Evolutionary conservation across 306 rosid species (phyloP), one percentile per base, ranked within the genome.

Genomic region (Arachis stenosperma): DNA sequence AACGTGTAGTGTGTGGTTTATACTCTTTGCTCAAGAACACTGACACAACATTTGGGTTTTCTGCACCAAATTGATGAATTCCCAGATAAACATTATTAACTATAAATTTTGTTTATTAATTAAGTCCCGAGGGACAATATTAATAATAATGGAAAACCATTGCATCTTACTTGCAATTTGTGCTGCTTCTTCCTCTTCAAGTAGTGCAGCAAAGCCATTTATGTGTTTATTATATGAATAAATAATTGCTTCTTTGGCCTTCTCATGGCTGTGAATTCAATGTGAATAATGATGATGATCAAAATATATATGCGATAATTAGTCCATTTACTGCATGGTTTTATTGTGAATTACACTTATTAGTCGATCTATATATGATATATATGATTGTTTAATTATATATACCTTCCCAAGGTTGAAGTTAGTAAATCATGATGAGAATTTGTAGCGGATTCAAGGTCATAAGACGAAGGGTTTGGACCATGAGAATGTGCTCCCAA

Each of bases 1-100:
- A 88, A 43, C 76, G 89, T 15, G 98, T 93, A 0, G 86, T 83
- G 55, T 86, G 96, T 67, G 87, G 54, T 52, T 81, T 74, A 56
- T 85, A 78, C 75, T 74, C 83, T 69, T 81, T 75, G 83, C 87
- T 87, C 70, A 72, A 70, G 71, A 90, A 90, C 39, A 93, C 87
- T 1, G 97, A 90, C 1, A 89, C 82, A 2, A 93, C 96, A 4
- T 67, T 75, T 17, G 29, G 50, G 0, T 75, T 79, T 10, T 75
- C 86, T 79, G 78, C 76, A 75, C 44, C 22, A 50, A 22, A 22
- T 22, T 33, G 4, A 33, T 33, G 4, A 33, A 33, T 33, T 33
- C 37, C 37, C 37, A 33, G 37, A 33, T 33, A 33, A 33, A 33
- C 37, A 33, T 33, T 33, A 22, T 22, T 22, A 22, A 22, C 27